Evolutionary conservation across 108 stramenopile genomes (phyloP).

Genomic region (Nitzschia inconspicua): DNA sequence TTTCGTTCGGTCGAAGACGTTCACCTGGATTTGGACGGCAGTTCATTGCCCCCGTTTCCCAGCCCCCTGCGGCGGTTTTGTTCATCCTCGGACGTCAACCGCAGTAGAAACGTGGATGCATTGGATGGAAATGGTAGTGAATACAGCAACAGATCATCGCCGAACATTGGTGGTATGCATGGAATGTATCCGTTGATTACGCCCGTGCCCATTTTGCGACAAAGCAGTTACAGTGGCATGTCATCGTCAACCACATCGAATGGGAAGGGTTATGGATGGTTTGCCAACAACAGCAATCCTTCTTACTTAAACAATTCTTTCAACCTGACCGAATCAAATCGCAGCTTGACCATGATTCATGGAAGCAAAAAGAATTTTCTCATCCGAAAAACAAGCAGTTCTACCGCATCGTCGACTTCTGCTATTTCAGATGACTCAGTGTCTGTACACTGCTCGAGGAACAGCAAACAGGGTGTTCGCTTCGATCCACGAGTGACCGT

Average conservation of each 20-base stretch:
- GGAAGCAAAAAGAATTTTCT: background rate
- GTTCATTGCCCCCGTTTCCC: conserved; percentile 31
- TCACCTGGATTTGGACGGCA: background rate
- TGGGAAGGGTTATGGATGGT: background rate
- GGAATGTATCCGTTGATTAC: conserved; percentile 38
- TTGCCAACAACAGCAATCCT: background rate
- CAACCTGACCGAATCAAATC: background rate
- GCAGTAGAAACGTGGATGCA: background rate
- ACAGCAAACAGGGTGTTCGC: conserved; percentile 7
- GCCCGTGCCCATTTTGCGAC: conserved; percentile 30
- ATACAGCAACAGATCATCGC: background rate
- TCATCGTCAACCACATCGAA: conserved; percentile 1
- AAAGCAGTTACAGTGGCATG: conserved; percentile 15
- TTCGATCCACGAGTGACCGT: conserved; percentile 50
- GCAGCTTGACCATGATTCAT: background rate
- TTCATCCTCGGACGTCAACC: conserved; percentile 1
- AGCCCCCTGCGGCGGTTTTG: conserved; percentile 30
- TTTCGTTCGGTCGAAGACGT: conserved; percentile 15
- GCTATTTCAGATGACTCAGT: background rate
- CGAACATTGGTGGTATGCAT: conserved; percentile 3
- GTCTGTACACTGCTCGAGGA: background rate
- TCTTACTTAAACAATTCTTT: background rate
- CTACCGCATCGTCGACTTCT: background rate
- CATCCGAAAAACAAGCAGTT: background rate
- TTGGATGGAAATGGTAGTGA: background rate